phyloP scores from a whole-genome alignment of 2,329 filamentous ascomycete species.

The Paraconiothyrium brasiliense region DNA sequence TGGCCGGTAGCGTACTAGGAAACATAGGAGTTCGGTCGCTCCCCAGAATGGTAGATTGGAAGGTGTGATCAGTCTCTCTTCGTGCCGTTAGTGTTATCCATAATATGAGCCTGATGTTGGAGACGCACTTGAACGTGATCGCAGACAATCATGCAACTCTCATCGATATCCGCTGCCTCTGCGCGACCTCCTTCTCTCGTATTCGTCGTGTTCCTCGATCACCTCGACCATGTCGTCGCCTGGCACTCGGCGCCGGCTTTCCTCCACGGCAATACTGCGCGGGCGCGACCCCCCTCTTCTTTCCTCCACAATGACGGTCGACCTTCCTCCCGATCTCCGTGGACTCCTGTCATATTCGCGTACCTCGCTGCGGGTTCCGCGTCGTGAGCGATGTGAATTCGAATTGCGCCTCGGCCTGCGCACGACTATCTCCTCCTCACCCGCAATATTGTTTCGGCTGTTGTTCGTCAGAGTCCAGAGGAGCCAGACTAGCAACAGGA shows the following conservation, averaged over 20 bases:
- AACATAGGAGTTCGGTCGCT: neutral
- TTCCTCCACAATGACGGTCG: conserved; percentile 51
- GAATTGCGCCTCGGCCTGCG: conserved; percentile 40
- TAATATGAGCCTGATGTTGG: neutral
- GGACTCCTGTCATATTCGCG: conserved; percentile 50
- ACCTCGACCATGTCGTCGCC: conserved; percentile 67
- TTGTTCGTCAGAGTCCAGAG: conserved; percentile 54
- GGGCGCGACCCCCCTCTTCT: conserved; percentile 37
- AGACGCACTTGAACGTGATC: neutral
- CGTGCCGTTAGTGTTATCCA: neutral
- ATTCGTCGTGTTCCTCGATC: conserved; percentile 63
- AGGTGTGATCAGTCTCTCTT: conserved; percentile 4
- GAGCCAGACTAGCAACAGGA: conserved; percentile 63
- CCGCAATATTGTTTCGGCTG: conserved; percentile 51
- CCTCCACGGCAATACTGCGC: conserved; percentile 56
- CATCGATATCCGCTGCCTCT: conserved; percentile 58
- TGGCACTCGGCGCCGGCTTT: conserved; percentile 51
- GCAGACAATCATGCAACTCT: conserved; percentile 38
- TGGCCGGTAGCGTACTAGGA: neutral
- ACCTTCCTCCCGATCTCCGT: conserved; percentile 39
- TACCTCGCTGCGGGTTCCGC: conserved; percentile 42
- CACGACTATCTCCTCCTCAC: conserved; percentile 68
- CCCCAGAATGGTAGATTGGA: neutral
- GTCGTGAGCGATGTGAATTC: conserved; percentile 33
- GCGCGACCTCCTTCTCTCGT: conserved; percentile 48